A percentile compares a stretch with the other conserved stretches of the same genome.
Evolutionary conservation across 305 asterid genomes (phyloP).

Genomic region (Salvia sclarea): DNA sequence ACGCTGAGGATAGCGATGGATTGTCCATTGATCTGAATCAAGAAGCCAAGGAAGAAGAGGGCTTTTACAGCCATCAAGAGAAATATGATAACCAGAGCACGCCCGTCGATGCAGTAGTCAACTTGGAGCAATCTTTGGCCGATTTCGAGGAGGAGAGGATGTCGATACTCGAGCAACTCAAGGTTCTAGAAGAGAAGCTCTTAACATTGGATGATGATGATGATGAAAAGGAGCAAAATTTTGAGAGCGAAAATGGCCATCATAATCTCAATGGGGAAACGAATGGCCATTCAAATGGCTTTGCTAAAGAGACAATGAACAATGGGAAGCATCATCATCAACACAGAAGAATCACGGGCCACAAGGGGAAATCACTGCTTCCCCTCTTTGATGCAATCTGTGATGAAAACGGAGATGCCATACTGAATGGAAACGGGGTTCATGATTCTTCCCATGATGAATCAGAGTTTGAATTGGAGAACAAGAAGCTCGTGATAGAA

Average conservation of each 20-base stretch:
- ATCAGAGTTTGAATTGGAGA: slow-evolving; percentile 38
- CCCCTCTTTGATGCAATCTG: slow-evolving; percentile 79
- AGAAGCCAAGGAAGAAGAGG: slow-evolving; percentile 62
- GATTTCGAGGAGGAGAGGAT: slow-evolving; percentile 90
- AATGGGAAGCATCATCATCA: slow-evolving; percentile 47
- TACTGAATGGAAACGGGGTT: slow-evolving; percentile 47
- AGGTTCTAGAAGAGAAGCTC: slow-evolving; percentile 81
- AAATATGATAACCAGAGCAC: slow-evolving; percentile 39
- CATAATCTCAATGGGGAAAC: slow-evolving; percentile 41
- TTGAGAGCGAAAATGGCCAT: slow-evolving; percentile 52
- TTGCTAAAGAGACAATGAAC: slow-evolving; percentile 37
- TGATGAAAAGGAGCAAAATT: slow-evolving; percentile 43
- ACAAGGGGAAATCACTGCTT: slow-evolving; percentile 72
- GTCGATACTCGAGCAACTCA: slow-evolving; percentile 82
- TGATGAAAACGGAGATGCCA: slow-evolving; percentile 57
- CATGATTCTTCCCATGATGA: slow-evolving; percentile 35
- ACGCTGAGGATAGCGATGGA: slow-evolving; percentile 79
- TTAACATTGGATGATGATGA: slow-evolving; percentile 46
- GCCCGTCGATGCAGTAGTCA: slow-evolving; percentile 61
- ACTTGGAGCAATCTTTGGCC: slow-evolving; percentile 75
- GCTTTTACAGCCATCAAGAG: slow-evolving; percentile 37
- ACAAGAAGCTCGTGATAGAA: slow-evolving; percentile 60
- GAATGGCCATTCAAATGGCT: slow-evolving; percentile 58
- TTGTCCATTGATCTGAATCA: slow-evolving; percentile 69
- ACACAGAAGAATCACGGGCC: slow-evolving; percentile 36